phyloP scores from a whole-genome alignment of 805 yeast genomes.

The Kodamaea fukazawae region DNA sequence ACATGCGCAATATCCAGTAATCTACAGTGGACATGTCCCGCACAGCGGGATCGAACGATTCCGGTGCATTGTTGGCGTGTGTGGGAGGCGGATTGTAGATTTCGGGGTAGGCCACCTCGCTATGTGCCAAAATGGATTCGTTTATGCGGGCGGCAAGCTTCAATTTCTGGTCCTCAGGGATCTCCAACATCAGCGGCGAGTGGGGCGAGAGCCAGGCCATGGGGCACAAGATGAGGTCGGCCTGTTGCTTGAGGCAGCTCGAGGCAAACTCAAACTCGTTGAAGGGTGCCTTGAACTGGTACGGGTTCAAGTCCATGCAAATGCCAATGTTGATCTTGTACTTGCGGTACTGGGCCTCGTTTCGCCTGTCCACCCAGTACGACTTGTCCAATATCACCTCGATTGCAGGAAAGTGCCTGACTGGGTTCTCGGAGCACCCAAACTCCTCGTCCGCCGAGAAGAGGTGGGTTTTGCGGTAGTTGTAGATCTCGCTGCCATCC shows the following conservation, averaged over 20 bases:
- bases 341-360: conserved; percentile 1
- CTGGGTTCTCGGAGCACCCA: conserved; percentile 73
- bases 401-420: conserved; percentile 51
- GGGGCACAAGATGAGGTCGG: conserved; percentile 66
- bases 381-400: conserved; percentile 34
- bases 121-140: background rate
- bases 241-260: conserved; percentile 45
- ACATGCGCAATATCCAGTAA: conserved; percentile 74
- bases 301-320: conserved; percentile 93
- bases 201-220: conserved; percentile 78
- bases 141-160: conserved; percentile 2
- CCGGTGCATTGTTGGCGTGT: background rate
- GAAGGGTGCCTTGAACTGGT: conserved; percentile 79
- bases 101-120: background rate
- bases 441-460: conserved; percentile 77
- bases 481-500: conserved; percentile 54
- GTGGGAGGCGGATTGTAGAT: background rate
- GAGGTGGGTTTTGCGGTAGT: conserved; percentile 73
- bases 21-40: conserved; percentile 53
- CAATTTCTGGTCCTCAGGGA: conserved; percentile 14
- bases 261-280: conserved; percentile 66
- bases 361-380: conserved; percentile 15
- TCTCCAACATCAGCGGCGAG: conserved; percentile 33
- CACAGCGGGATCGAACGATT: conserved; percentile 20
- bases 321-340: conserved; percentile 64